Evolutionary conservation across 768 basidiomycete genomes (phyloP), one percentile per base, ranked within the genome.

Genomic region (Pulveroboletus sp.): DNA sequence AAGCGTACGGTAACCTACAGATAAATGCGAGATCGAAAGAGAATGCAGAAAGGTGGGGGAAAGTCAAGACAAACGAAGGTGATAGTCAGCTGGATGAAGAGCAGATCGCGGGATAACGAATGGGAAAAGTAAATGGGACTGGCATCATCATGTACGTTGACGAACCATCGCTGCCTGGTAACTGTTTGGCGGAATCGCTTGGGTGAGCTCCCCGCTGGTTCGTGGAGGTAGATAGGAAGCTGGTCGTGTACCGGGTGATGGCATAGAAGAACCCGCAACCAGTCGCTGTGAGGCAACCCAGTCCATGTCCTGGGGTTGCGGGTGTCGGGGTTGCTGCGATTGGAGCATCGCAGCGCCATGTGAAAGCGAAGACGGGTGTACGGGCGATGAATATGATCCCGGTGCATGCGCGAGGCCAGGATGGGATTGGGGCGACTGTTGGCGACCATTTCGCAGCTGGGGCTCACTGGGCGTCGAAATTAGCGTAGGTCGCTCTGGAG

Each of bases 1-100:
- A 60, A 51, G 56, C 56, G 60, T 68, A 73, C 74, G 71, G 71
- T 82, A 78, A 76, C 81, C 70, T 82, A 83, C 81, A 83, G 70
- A 76, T 77, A 71, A n/a, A 72, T 77, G 73, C 66, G 69, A 75
- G 72, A 70, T 71, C 70, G 63, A 64, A 63, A 53, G 54, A 61
- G 57, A 54, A 65, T 68, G 63, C 56, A 54, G 58, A 53, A 63
- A 63, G 60, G 56, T 68, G 55, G 41, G 45, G 17, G 45, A 45
- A 43, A 47, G 40, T 5, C 31, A 60, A 54, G 44, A 53, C 19
- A 57, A 63, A 67, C 42, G 61, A 63, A 53, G 54, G 63, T 58
- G 50, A 38, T 51, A 47, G 61, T 63, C 62, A 67, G 61, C 41
- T 47, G 63, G 41, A 47, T 59, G 49, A 40, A 51, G 46, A 67